Conservation (phyloP, 2,329 filamentous ascomycete species). For the Fusarium sp. region DNA sequence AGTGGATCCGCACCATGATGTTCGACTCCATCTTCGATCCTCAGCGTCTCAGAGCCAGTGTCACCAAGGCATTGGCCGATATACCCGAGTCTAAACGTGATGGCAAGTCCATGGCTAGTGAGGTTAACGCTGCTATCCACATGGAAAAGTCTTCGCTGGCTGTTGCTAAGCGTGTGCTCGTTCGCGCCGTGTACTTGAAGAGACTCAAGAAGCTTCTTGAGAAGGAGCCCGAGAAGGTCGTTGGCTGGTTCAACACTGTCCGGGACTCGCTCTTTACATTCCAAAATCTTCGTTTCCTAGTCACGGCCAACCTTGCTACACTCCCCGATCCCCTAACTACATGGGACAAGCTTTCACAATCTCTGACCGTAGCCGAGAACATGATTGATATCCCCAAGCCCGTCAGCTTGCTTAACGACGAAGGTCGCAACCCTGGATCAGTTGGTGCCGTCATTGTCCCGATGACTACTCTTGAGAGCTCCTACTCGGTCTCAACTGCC, state of each 20-base stretch:
- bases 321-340: slow-evolving; percentile 80
- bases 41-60: slow-evolving; percentile 69
- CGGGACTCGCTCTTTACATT: slow-evolving; percentile 82
- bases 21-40: slow-evolving; percentile 91
- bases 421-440: slow-evolving; percentile 80
- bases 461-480: slow-evolving; percentile 93
- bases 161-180: slow-evolving; percentile 83
- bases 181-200: slow-evolving; percentile 89
- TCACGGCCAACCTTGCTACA: slow-evolving; percentile 82
- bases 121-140: slow-evolving; percentile 82
- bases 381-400: slow-evolving; percentile 79
- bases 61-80: slow-evolving; percentile 88
- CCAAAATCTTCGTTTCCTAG: slow-evolving; percentile 86
- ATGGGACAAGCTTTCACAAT: slow-evolving; percentile 71
- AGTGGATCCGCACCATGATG: slow-evolving; percentile 87
- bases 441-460: slow-evolving; percentile 83
- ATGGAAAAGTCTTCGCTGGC: slow-evolving; percentile 80
- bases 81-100: slow-evolving; percentile 93
- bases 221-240: slow-evolving; percentile 78
- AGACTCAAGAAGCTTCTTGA: slow-evolving; percentile 84
- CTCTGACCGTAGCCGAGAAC: slow-evolving; percentile 56
- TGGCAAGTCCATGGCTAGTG: slow-evolving; percentile 75
- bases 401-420: slow-evolving; percentile 77
- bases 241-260: slow-evolving; percentile 82
- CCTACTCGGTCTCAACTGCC: slow-evolving; percentile 82